A percentile compares a stretch with the other conserved stretches of the same genome.
phyloP scores from a whole-genome alignment of 768 basidiomycete genomes.

The Pleurotus tuber-regium region DNA sequence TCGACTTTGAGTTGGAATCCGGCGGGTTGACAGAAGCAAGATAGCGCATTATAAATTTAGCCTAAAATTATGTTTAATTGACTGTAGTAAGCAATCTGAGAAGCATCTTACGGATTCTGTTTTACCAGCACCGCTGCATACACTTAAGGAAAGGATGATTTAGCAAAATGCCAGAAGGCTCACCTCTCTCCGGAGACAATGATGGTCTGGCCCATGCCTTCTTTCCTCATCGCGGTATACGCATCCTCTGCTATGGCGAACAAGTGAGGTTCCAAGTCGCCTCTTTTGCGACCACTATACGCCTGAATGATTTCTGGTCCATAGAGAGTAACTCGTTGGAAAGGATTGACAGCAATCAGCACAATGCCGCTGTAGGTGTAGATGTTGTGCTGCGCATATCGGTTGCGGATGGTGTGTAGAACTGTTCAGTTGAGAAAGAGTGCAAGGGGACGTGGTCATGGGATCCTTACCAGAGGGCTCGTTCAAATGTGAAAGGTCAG shows the following conservation, averaged over 20 bases:
- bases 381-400: conserved; percentile 95
- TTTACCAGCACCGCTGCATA: conserved; percentile 93
- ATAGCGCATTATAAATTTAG: conserved; percentile 99
- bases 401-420: conserved; percentile 93
- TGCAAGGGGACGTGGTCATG: conserved; percentile 4
- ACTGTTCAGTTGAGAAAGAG: conserved; percentile 44
- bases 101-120: conserved; percentile 80
- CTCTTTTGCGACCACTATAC: conserved; percentile 87
- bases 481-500: conserved; percentile 96
- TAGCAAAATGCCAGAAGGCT: conserved; percentile 21
- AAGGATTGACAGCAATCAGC: conserved; percentile 97
- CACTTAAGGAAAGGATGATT: conserved; percentile 14
- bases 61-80: conserved; percentile 38
- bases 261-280: conserved; percentile 95
- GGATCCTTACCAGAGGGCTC: conserved; percentile 83
- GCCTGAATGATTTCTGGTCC: conserved; percentile 97
- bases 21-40: conserved; percentile 96
- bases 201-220: conserved; percentile 95
- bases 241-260: conserved; percentile 99
- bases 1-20: conserved; percentile 54
- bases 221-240: conserved; percentile 93
- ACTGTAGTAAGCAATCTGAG: neutral
- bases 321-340: conserved; percentile 96
- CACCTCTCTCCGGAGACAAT: conserved; percentile 98
- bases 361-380: conserved; percentile 99